Conservation (phyloP, 116 monocot genomes). For the Iris pallida region DNA sequence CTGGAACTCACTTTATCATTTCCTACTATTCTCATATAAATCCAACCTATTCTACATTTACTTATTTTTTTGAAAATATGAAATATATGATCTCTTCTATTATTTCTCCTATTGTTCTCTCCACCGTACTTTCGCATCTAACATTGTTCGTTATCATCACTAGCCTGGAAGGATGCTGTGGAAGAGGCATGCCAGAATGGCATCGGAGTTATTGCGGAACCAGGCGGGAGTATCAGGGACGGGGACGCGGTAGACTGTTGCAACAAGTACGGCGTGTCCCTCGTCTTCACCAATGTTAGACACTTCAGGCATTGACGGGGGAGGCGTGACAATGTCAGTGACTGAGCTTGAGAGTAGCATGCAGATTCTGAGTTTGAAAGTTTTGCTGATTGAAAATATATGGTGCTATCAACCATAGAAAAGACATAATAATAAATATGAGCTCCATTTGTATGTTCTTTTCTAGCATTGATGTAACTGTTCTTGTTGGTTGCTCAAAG, state of each 20-base stretch:
- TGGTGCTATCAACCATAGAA: no score
- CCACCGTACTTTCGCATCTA: neutral
- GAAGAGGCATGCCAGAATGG: constrained; percentile 93
- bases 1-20: no score
- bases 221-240: constrained; percentile 93
- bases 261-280: constrained; percentile 91
- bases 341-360: neutral
- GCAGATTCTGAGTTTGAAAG: no score
- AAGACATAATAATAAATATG: no score
- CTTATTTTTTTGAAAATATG: no score
- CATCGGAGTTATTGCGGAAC: constrained; percentile 77
- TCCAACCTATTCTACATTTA: no score
- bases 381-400: no score
- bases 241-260: constrained; percentile 88
- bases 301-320: constrained; percentile 86
- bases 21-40: no score
- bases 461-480: no score
- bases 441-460: no score
- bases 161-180: constrained; percentile 97
- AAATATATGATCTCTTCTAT: neutral
- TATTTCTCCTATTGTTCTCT: neutral
- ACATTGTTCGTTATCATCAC: neutral
- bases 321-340: no score
- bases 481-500: no score
- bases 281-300: constrained; percentile 83